Evolutionary conservation across 441 rosid genomes (phyloP).

Genomic region (Gossypium davidsonii): DNA sequence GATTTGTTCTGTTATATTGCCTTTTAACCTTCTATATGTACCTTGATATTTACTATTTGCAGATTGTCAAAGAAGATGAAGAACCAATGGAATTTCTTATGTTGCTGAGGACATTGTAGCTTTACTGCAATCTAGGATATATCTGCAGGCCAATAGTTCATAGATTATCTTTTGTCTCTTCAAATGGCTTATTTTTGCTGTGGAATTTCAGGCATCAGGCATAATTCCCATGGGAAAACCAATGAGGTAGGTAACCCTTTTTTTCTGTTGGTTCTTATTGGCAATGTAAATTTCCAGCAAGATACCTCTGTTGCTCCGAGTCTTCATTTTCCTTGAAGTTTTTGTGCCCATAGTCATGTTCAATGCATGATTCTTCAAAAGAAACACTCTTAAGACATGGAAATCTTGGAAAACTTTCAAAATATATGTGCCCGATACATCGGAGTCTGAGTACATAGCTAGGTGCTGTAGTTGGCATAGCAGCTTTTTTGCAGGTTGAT

Average conservation of each 20-base stretch:
- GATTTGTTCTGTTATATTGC: conserved; percentile 3
- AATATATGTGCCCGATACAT: neutral
- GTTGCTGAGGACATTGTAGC: conserved; percentile 42
- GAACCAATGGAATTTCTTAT: conserved; percentile 70
- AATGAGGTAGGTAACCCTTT: neutral
- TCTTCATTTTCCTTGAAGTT: neutral
- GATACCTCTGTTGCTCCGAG: neutral
- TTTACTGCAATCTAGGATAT: conserved; percentile 17
- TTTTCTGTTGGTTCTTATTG: neutral
- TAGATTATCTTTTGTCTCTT: conserved; percentile 9
- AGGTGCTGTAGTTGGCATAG: neutral
- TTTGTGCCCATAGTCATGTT: neutral
- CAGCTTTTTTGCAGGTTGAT: neutral
- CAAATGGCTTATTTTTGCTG: neutral
- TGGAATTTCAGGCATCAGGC: neutral
- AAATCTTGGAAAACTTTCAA: neutral
- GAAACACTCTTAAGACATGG: neutral
- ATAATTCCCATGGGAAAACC: conserved; percentile 1
- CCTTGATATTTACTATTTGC: conserved; percentile 21
- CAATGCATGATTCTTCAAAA: neutral
- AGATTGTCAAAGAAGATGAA: conserved; percentile 76
- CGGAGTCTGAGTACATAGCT: neutral
- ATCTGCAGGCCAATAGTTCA: conserved; percentile 18
- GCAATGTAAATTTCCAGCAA: neutral
- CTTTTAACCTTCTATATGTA: neutral